Evolutionary conservation across 495 filamentous ascomycete species (phyloP), one percentile per base, ranked within the genome.

Genomic region (Delitschia confertaspora): DNA sequence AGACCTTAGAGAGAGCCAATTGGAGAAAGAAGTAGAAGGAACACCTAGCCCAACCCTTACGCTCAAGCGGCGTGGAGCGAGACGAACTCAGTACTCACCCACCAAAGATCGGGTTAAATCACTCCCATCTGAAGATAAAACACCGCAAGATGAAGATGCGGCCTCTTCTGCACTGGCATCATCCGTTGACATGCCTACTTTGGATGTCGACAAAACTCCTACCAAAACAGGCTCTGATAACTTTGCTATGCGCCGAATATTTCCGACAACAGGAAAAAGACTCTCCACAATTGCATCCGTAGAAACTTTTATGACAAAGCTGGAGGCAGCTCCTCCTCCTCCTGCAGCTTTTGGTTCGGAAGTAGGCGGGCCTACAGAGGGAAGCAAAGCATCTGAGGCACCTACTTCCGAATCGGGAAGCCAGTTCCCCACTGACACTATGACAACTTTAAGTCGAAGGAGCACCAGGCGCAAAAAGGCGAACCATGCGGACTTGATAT

Each of bases 401-500:
- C 16, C 39, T 35, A 35, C 40, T 18, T 59, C 52, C 9, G 59
- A 58, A 48, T 25, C 47, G 44, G 44, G 44, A 2, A 49, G 53
- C 17, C 45, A 45, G 8, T 45, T 57, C 26, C 47, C 53, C 40
- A 13, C 47, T 19, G 38, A 57, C 8, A 49, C 53, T 1, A 14
- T 38, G 7, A 39, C 31, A 3, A 43, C 43, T 8, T 9, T 47
- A 24, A 59, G 39, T 31, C 44, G 68, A 35, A 57, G 63, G 33
- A 67, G 60, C 47, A 54, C 68, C 9, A 64, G 72, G 46, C 55
- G 83, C 18, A 87, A 83, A 55, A 73, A 91, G 11, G 91, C 93
- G 2, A 95, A 85, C 30, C 87, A 95, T 64, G 85, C 85, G 9
- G 93, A 96, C 61, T 69, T 96, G 11, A 83, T 96, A 27, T 95